phyloP scores from a whole-genome alignment of 441 rosid genomes.

The Corymbia citriodora region DNA sequence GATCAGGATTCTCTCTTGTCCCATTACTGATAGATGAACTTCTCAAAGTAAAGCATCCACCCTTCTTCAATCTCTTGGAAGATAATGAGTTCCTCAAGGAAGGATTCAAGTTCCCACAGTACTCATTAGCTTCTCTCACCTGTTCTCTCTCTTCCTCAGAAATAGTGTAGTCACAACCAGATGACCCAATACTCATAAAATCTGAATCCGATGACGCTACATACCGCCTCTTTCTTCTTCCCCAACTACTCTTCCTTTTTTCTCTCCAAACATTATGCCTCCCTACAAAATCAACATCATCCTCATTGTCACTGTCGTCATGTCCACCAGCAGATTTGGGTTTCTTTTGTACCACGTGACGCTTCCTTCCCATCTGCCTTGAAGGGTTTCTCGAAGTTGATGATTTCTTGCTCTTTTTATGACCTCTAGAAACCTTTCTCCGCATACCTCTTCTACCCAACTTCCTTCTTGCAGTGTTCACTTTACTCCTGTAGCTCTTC shows the following conservation, averaged over 20 bases:
- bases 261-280: conserved; percentile 23
- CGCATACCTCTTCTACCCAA: conserved; percentile 21
- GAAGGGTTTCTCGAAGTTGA: conserved; percentile 30
- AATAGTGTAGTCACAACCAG: conserved; percentile 74
- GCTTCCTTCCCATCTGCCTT: conserved; percentile 37
- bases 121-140: conserved; percentile 60
- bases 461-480: conserved; percentile 7
- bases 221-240: conserved; percentile 41
- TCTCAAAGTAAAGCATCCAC: conserved; percentile 25
- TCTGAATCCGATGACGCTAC: conserved; percentile 69
- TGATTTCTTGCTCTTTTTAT: conserved; percentile 39
- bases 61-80: neutral
- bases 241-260: conserved; percentile 32
- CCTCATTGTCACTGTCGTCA: neutral
- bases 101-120: conserved; percentile 36
- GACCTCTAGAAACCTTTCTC: conserved; percentile 27
- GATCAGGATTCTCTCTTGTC: conserved; percentile 34
- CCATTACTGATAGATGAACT: conserved; percentile 40
- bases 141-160: conserved; percentile 97
- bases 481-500: conserved; percentile 23
- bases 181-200: conserved; percentile 49
- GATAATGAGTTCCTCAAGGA: neutral
- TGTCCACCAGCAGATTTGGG: conserved; percentile 20
- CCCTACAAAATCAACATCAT: conserved; percentile 49
- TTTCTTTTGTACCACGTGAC: conserved; percentile 40